phyloP scores from a whole-genome alignment of 140 eudicot genomes.

The Eryngium alpinum region DNA sequence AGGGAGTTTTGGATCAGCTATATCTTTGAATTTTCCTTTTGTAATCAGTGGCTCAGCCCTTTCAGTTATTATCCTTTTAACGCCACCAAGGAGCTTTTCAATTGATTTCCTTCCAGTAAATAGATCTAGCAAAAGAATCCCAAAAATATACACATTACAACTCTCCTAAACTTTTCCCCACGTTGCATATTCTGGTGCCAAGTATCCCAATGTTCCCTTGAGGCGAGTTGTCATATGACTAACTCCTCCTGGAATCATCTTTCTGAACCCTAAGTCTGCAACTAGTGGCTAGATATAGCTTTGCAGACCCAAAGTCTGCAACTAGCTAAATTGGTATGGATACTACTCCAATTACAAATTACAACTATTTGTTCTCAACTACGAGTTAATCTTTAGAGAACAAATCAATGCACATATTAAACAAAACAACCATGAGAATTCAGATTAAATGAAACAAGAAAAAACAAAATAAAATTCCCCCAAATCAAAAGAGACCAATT shows the following conservation, averaged over 20 bases:
- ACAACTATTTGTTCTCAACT: too few relatives aligned
- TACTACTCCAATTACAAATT: too few relatives aligned
- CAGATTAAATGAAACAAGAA: too few relatives aligned
- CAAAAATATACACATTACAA: conserved; percentile 51
- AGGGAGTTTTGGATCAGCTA: conserved; percentile 67
- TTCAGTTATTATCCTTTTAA: conserved; percentile 66
- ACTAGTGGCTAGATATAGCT: conserved; percentile 48
- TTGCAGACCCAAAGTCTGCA: too few relatives aligned
- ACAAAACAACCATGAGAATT: too few relatives aligned
- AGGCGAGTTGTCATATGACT: conserved; percentile 58
- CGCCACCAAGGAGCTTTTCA: conserved; percentile 62
- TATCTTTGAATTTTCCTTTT: conserved; percentile 51
- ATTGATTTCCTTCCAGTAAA: conserved; percentile 45
- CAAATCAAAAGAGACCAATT: too few relatives aligned
- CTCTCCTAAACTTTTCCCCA: conserved; percentile 53
- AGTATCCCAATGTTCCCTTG: conserved; percentile 52
- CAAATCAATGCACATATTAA: too few relatives aligned
- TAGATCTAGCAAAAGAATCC: conserved; percentile 42
- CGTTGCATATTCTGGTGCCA: conserved; percentile 63
- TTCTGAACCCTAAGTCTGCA: conserved; percentile 59
- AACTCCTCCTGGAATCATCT: conserved; percentile 53
- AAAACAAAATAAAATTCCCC: too few relatives aligned
- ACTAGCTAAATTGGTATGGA: too few relatives aligned
- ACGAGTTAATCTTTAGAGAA: too few relatives aligned
- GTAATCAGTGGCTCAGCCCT: conserved; percentile 78